Conservation (phyloP, 83 land plant genomes). For the Picea abies region DNA sequence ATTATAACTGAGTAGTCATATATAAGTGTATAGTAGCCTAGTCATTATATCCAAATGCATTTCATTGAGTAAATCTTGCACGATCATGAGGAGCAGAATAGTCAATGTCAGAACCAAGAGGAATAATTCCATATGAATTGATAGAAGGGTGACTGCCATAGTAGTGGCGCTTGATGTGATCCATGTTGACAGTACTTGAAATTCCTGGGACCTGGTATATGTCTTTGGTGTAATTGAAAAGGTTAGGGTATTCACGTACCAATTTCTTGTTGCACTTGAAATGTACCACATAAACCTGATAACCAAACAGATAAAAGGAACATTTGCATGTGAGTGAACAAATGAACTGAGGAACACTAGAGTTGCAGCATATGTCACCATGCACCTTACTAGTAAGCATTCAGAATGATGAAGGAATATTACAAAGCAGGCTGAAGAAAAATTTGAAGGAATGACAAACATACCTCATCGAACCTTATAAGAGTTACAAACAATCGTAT, state of each 20-base stretch:
- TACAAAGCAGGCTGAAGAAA: background rate
- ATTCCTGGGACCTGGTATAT: slow-evolving; percentile 76
- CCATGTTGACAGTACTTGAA: slow-evolving; percentile 69
- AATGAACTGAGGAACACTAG: background rate
- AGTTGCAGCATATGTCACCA: background rate
- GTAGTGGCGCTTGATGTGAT: slow-evolving; percentile 80
- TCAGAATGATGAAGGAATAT: background rate
- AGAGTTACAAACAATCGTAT: slow-evolving; percentile 84
- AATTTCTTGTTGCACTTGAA: slow-evolving; percentile 90
- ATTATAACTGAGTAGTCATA: too few species aligned
- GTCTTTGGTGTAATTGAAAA: slow-evolving; percentile 89
- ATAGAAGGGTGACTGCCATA: slow-evolving; percentile 87
- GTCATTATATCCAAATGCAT: too few species aligned
- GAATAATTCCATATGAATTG: slow-evolving; percentile 73
- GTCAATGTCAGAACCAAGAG: slow-evolving; percentile 65
- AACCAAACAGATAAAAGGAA: slow-evolving; percentile 12
- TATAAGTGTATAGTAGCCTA: too few species aligned
- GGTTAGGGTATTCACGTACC: slow-evolving; percentile 70
- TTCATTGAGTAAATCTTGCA: too few species aligned
- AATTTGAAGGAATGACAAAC: background rate
- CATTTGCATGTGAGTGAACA: background rate
- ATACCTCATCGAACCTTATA: slow-evolving; percentile 85
- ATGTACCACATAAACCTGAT: slow-evolving; percentile 76
- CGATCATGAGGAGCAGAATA: slow-evolving; percentile 83
- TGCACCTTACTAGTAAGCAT: background rate